These are phyloP conservation scores for Chalara sp. DNA, from an alignment of 2,329 filamentous ascomycete genomes.

Conservation along the genomic window DNA sequence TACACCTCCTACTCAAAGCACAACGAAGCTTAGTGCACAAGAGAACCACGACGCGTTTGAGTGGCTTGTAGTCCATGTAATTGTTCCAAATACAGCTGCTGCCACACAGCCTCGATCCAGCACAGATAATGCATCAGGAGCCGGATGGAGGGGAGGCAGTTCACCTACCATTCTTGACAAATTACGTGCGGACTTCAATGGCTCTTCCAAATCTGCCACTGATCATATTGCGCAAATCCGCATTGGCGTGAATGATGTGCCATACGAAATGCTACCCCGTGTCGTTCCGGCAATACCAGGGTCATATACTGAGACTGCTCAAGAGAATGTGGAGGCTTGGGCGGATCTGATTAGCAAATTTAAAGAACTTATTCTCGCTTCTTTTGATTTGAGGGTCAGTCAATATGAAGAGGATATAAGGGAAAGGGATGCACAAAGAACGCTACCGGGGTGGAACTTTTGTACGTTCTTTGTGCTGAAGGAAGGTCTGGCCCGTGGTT, in stretches of 20 bases:
- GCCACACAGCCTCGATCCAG: conserved; percentile 66
- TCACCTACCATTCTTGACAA: conserved; percentile 85
- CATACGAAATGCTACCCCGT: conserved; percentile 56
- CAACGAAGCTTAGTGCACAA: conserved; percentile 53
- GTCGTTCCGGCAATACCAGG: conserved; percentile 57
- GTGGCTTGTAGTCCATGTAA: conserved; percentile 90
- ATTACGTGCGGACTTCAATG: conserved; percentile 83
- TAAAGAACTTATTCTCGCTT: conserved; percentile 78
- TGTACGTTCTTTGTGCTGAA: conserved; percentile 99
- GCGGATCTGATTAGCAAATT: conserved; percentile 78
- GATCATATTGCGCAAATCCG: conserved; percentile 84
- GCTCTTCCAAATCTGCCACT: conserved; percentile 58
- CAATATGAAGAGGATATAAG: conserved; percentile 98
- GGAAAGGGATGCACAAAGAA: conserved; percentile 83
- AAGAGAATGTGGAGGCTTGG: conserved; percentile 79
- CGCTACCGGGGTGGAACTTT: conserved; percentile 94
- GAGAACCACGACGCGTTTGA: conserved; percentile 97
- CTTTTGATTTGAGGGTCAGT: conserved; percentile 82
- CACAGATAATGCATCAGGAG: conserved; percentile 42
- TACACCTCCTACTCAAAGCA: conserved; percentile 50
- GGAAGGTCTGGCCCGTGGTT: conserved; percentile 85
- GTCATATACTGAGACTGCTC: conserved; percentile 61
- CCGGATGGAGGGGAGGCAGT: conserved; percentile 64
- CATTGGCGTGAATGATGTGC: conserved; percentile 63
- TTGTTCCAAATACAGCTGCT: conserved; percentile 77